Base-by-base conservation (phyloP, 805 yeast species). In the Schwanniomyces polymorphus region DNA sequence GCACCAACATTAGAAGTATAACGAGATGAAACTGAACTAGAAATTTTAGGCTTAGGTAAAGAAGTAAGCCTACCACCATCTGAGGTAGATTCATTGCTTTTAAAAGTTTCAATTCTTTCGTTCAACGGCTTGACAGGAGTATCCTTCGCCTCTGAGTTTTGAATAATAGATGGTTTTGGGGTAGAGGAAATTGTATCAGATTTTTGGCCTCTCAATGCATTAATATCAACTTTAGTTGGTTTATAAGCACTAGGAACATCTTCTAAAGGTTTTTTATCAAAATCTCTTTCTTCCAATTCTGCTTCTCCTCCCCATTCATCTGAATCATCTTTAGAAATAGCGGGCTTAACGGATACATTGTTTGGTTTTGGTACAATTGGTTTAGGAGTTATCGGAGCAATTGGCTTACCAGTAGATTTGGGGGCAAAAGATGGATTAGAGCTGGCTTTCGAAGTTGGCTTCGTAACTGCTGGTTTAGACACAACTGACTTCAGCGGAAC, bases 271-370 rank as follows among this genome's bases (percentile, higher is more conserved):
- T 73, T 69, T 49, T 74, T 57, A 8, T 64, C 52, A 53, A 80
- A 78, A 54, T 81, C 85, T 57, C 85, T 70, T 47, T 74, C 83
- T 58, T 78, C 74, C 39, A 78, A 65, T 58, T 78, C 84, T 47
- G 75, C 78, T 56, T 82, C 87, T 44, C 81, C 88, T 48, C 81
- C 88, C 91, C 92, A 87, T 49, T 80, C 91, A 47, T 84, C 88
- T 45, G 79, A 84, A 33, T 60, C 68, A 14, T 55, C 45, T 38
- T 23, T 28, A 12, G 40, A 4, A 37, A 12, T 2, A 21, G 39
- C n/a, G 6, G 39, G 27, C 14, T 37, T 37, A 31, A 16, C 9
- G 10, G 35, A 16, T 16, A 12, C 21, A 14, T 31, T 31, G 3
- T 12, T 16, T 18, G 39, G 39, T n/a, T 27, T 29, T 23, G 47